These are phyloP conservation scores for Aspergillus fumigatiaffinis DNA, from an alignment of 2,329 filamentous ascomycete species.

Conservation along the genomic window DNA sequence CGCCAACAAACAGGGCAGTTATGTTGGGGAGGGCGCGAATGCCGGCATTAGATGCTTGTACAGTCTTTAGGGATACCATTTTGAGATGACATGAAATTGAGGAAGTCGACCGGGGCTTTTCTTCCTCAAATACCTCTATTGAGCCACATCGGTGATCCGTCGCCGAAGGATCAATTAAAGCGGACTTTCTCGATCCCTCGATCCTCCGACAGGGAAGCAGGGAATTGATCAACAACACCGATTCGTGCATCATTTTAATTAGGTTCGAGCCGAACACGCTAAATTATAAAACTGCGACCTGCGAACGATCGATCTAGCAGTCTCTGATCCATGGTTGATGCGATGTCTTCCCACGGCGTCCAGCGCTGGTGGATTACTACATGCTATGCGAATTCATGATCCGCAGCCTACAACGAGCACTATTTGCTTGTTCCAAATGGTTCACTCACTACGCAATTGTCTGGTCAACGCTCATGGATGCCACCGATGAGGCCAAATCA, in stretches of 20 bases:
- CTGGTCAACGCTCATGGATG: too few relatives aligned
- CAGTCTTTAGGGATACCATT: background rate
- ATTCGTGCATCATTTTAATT: background rate
- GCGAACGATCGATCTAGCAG: background rate
- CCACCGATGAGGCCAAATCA: background rate
- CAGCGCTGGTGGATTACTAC: background rate
- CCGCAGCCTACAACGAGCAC: background rate
- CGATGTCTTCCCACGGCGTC: background rate
- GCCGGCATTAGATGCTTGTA: background rate
- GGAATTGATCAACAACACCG: background rate
- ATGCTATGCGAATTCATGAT: background rate
- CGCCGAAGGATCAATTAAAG: conserved; percentile 2
- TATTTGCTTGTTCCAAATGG: too few relatives aligned
- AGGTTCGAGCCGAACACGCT: too few relatives aligned
- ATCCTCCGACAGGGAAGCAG: background rate
- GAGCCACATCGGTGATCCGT: conserved; percentile 2
- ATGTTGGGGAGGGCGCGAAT: background rate
- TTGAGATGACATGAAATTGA: background rate
- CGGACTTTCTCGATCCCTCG: background rate
- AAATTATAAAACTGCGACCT: too few relatives aligned
- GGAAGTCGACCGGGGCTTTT: background rate
- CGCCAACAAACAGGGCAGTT: conserved; percentile 50
- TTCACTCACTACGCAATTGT: too few relatives aligned
- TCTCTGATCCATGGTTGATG: too few relatives aligned
- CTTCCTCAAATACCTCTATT: background rate